Evolutionary conservation across 2,329 filamentous ascomycete genomes (phyloP), one percentile per base, ranked within the genome.

Genomic region (Fusarium napiforme): DNA sequence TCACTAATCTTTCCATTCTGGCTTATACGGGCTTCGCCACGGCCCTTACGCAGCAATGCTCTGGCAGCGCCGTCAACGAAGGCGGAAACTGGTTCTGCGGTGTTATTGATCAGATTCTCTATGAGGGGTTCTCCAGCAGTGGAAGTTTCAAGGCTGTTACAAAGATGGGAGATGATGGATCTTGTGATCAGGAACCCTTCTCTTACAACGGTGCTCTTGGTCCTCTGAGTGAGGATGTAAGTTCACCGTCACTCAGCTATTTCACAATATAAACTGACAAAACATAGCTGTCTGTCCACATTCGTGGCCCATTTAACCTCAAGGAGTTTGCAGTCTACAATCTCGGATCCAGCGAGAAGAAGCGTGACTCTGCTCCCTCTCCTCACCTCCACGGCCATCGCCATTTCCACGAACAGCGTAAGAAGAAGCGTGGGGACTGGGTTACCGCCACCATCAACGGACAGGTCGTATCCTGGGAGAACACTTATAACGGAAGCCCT

Each of bases 271-370:
- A 57, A 9, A 12, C 49, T 45, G 21, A 67, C 30, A n/a, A n/a
- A 28, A 21, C 34, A 2, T 67, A 94, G 92, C 85, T 95, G 36
- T 93, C 92, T 3, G 81, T 93, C 70, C 91, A 94, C 79, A 86
- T 95, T 78, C 91, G 93, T 74, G 93, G 93, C 7, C 93, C 93
- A 3, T 80, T 93, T 75, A 83, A 87, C 43, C 79, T 95, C 37
- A 90, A 89, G 78, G 87, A 93, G 74, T 85, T 94, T 61, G 93
- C 92, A 16, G 90, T 91, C 61, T 95, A 94, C 81, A 87, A 85
- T 50, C 86, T 89, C n/a, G 83, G 83, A 28, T 73, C 78, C 30
- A 78, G 72, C 40, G 74, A 77, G 53, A 78, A 80, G 76, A 80
- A 80, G 55, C 74, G 75, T 26, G 67, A 77, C n/a, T 60, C 69